Conservation (phyloP, 495 filamentous ascomycete genomes). For the Lepraria neglecta region DNA sequence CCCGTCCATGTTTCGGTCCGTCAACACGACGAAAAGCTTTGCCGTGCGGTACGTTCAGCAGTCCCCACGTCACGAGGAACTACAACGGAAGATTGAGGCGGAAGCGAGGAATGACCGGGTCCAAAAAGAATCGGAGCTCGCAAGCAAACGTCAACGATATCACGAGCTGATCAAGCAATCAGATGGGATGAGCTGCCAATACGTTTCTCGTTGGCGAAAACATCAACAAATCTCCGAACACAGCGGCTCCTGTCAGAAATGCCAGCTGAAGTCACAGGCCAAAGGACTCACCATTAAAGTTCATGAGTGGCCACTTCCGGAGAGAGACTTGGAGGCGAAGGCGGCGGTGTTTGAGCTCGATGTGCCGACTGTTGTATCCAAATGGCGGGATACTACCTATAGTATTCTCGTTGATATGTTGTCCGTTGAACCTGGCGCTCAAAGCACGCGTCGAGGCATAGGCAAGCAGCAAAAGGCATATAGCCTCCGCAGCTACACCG, state of each 20-base stretch:
- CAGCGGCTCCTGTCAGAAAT: conserved; percentile 31
- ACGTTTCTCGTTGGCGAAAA: not conserved
- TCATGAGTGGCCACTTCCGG: conserved; percentile 59
- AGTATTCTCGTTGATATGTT: conserved; percentile 41
- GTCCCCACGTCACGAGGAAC: conserved; percentile 39
- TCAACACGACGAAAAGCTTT: conserved; percentile 38
- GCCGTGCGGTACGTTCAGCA: conserved; percentile 48
- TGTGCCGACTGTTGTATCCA: conserved; percentile 38
- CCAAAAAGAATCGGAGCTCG: conserved; percentile 43
- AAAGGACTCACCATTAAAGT: conserved; percentile 41
- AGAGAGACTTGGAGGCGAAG: conserved; percentile 32
- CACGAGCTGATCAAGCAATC: conserved; percentile 28
- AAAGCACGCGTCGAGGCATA: conserved; percentile 8
- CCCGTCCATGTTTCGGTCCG: conserved; percentile 35
- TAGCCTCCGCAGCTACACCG: conserved; percentile 4
- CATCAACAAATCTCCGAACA: conserved; percentile 29
- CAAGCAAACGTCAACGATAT: conserved; percentile 32
- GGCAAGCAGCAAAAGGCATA: conserved; percentile 10
- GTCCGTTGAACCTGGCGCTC: conserved; percentile 3
- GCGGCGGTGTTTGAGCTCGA: conserved; percentile 53
- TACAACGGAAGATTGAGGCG: conserved; percentile 37
- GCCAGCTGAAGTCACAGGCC: conserved; percentile 27
- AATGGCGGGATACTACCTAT: conserved; percentile 51
- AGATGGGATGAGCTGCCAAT: conserved; percentile 10
- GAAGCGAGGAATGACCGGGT: conserved; percentile 31